phyloP scores from a whole-genome alignment of 208 protist genomes.

The Leptomonas seymouri region DNA sequence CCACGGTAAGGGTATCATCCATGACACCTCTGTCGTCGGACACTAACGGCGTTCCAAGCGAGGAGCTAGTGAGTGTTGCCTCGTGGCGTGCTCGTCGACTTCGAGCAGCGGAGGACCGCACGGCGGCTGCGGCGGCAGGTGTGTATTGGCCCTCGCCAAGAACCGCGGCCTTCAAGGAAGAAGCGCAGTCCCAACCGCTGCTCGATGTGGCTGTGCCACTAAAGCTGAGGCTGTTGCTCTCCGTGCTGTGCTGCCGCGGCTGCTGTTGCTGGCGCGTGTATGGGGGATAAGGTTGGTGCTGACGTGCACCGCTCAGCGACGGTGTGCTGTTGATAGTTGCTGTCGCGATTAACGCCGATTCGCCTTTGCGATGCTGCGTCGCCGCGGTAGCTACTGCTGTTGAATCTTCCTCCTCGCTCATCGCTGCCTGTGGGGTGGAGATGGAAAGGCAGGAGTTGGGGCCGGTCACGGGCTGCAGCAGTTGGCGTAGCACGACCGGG shows the following conservation, averaged over 20 bases:
- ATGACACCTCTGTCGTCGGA: neutral
- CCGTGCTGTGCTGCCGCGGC: neutral
- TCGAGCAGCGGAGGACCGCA: constrained; percentile 3
- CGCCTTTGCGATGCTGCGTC: neutral
- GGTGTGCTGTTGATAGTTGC: neutral
- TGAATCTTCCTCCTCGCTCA: neutral
- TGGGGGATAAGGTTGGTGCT: constrained; percentile 5
- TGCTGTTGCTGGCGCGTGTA: neutral
- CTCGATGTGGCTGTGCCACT: neutral
- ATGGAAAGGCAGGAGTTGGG: constrained; percentile 12
- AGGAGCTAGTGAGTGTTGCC: neutral
- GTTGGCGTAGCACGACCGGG: neutral
- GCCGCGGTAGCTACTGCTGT: no score
- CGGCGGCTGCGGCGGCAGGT: constrained; percentile 3
- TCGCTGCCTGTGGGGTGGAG: neutral
- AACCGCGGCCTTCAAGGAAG: neutral
- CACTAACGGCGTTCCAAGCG: neutral
- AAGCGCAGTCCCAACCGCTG: constrained; percentile 4
- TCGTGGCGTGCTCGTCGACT: constrained; percentile 5
- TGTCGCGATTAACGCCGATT: neutral
- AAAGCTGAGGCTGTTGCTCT: constrained; percentile 1
- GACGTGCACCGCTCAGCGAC: neutral
- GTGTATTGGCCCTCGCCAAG: neutral
- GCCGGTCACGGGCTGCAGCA: neutral
- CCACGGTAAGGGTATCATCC: neutral